Conservation (phyloP, 306 rosid species). For the Heteromeles arbutifolia region DNA sequence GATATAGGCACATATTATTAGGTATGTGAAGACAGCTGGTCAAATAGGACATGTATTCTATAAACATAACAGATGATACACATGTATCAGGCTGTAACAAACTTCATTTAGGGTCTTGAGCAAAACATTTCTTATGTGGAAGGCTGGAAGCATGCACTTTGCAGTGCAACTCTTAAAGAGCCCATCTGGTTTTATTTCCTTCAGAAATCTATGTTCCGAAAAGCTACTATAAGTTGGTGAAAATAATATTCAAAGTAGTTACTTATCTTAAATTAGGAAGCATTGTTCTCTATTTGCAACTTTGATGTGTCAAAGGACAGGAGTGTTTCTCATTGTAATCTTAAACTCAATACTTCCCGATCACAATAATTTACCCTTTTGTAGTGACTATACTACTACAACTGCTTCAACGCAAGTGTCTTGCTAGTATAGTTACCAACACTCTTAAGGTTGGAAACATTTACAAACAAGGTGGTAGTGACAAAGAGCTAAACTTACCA, state of each 20-base stretch:
- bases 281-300: not conserved
- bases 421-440: not conserved
- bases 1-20: not conserved
- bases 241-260: not conserved
- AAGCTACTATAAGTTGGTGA: not conserved
- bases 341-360: not conserved
- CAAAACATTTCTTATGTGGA: not conserved
- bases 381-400: not conserved
- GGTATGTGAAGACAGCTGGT: not conserved
- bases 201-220: not conserved
- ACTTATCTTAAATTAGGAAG: not conserved
- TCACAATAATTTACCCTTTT: not conserved
- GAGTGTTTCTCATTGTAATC: not conserved
- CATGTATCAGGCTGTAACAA: not conserved
- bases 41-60: not conserved
- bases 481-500: conserved; percentile 42
- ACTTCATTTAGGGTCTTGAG: not conserved
- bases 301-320: no score
- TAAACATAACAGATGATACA: not conserved
- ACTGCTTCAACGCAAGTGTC: not conserved
- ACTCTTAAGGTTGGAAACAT: not conserved
- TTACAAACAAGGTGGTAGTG: not conserved
- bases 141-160: not conserved
- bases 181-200: not conserved
- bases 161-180: not conserved